Conservation (phyloP, 2,329 filamentous ascomycete genomes). For the Fusarium ramigenum region DNA sequence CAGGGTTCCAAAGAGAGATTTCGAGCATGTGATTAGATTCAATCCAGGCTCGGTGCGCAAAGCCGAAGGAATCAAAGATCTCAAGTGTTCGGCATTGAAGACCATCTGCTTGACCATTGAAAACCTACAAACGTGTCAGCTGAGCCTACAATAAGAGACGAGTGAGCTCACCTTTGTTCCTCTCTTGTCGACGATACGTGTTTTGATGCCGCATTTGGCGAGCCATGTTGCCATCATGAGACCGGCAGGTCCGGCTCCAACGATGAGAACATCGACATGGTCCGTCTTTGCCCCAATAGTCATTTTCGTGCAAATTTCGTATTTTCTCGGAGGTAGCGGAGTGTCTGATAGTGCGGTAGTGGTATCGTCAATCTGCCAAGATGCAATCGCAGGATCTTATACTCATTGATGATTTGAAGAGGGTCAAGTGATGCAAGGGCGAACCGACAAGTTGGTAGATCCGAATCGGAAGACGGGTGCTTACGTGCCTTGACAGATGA, state of each 20-base stretch:
- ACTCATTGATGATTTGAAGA: background rate
- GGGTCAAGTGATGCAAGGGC: background rate
- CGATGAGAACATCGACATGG: conserved; percentile 1
- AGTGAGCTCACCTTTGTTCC: conserved; percentile 3
- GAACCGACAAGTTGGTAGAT: background rate
- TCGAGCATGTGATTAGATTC: conserved; percentile 76
- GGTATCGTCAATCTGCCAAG: background rate
- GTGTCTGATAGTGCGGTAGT: background rate
- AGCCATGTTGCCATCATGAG: conserved; percentile 12
- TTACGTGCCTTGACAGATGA: background rate
- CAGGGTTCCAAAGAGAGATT: conserved; percentile 41
- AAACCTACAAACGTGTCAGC: background rate
- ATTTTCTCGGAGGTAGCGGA: rapidly evolving
- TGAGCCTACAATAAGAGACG: background rate
- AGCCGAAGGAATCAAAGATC: conserved; percentile 77
- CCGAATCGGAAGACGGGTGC: background rate
- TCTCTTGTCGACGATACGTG: conserved; percentile 24
- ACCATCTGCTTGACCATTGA: conserved; percentile 21
- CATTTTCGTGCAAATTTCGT: background rate
- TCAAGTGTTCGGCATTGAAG: conserved; percentile 56
- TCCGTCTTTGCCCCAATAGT: background rate
- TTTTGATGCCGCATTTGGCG: conserved; percentile 19
- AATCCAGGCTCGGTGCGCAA: conserved; percentile 70
- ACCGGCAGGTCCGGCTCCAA: background rate
- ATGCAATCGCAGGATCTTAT: background rate